These are phyloP conservation scores for Tuber magnatum DNA, from an alignment of 495 filamentous ascomycete species.

Conservation along the genomic window DNA sequence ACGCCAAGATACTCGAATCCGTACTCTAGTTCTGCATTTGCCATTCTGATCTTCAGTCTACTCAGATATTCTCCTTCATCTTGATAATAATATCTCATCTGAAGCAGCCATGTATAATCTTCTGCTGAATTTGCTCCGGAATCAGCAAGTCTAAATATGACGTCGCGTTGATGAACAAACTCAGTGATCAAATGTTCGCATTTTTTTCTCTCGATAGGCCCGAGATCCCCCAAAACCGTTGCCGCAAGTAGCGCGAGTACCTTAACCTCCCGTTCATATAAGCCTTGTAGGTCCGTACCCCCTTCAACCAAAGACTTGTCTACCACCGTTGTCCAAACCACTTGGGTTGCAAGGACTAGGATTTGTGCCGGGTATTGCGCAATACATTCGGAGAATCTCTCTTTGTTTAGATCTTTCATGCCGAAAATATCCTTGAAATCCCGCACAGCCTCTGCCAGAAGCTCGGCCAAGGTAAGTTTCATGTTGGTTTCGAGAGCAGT, in stretches of 20 bases:
- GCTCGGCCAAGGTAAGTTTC: constrained; percentile 86
- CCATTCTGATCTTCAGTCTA: constrained; percentile 88
- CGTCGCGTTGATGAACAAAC: constrained; percentile 92
- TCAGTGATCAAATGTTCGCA: constrained; percentile 98
- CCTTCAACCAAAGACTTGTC: constrained; percentile 65
- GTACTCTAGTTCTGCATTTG: constrained; percentile 89
- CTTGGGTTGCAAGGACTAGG: constrained; percentile 91
- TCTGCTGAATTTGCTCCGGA: constrained; percentile 66
- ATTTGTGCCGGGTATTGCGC: constrained; percentile 82
- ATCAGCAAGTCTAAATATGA: constrained; percentile 72
- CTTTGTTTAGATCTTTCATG: constrained; percentile 56
- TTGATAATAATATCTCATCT: constrained; percentile 92
- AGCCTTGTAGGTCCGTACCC: constrained; percentile 55
- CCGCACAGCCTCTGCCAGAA: constrained; percentile 76
- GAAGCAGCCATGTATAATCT: constrained; percentile 89
- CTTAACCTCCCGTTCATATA: constrained; percentile 70
- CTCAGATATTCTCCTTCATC: constrained; percentile 72
- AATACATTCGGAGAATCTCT: constrained; percentile 67
- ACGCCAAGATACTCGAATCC: constrained; percentile 98
- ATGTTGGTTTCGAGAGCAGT: constrained; percentile 82
- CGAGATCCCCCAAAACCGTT: constrained; percentile 84
- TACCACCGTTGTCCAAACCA: constrained; percentile 81
- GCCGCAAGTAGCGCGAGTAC: constrained; percentile 75
- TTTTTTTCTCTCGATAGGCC: constrained; percentile 80
- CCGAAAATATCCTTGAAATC: constrained; percentile 66